Conservation (phyloP, 192 early-diverging fungal genomes). For the Linnemannia hyalina region DNA sequence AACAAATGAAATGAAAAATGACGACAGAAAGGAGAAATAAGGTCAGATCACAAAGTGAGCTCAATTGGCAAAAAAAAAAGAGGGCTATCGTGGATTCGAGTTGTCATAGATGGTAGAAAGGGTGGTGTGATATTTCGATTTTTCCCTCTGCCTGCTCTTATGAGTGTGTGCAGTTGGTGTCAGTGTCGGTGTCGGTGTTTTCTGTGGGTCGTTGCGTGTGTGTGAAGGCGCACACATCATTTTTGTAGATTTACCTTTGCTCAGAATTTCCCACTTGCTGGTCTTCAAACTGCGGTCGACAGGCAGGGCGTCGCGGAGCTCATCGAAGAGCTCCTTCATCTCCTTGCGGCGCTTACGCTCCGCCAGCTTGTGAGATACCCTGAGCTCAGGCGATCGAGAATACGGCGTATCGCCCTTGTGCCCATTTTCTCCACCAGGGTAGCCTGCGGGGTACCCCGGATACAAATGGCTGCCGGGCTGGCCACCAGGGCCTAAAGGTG, state of each 20-base stretch:
- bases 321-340: slow-evolving; percentile 94
- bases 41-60: slow-evolving; percentile 3
- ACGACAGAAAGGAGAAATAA: background rate
- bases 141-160: background rate
- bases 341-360: slow-evolving; percentile 90
- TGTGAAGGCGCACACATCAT: background rate
- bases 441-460: slow-evolving; percentile 45
- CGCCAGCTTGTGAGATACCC: slow-evolving; percentile 89
- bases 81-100: background rate
- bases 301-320: slow-evolving; percentile 82
- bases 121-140: background rate
- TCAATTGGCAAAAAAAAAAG: background rate
- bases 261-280: slow-evolving; percentile 93
- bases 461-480: slow-evolving; percentile 18
- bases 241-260: slow-evolving; percentile 75
- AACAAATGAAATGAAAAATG: no score
- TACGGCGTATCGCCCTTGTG: slow-evolving; percentile 70
- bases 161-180: no score
- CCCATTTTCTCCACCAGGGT: slow-evolving; percentile 7
- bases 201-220: background rate
- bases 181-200: no score
- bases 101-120: background rate
- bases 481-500: background rate
- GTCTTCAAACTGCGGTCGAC: slow-evolving; percentile 84
- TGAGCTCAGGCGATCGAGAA: slow-evolving; percentile 81